Base-by-base conservation (phyloP, 1,139 yeast species). In the Nakaseomyces glabratus region DNA sequence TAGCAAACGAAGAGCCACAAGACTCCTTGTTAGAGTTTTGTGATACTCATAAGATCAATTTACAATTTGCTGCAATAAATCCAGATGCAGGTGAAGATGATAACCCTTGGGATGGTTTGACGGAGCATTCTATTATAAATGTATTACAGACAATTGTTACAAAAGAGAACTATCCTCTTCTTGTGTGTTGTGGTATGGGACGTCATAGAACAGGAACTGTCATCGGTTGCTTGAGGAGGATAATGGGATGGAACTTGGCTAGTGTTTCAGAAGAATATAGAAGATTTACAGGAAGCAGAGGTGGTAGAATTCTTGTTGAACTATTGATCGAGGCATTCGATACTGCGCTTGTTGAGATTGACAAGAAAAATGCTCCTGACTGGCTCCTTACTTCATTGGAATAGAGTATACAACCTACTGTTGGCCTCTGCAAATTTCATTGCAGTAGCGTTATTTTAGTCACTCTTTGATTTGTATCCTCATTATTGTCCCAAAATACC, bases 131-230 rank as follows among this genome's bases (percentile, higher is more conserved):
- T 20, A 86, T 88, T 33, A 73, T 73, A 21, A 77, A 74, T 43
- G 93, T 96, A 1, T 62, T 88, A 43, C 82, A 79, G 45, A 68
- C 85, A 30, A 78, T 88, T 23, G 72, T 79, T 35, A 72, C 82
- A 49, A 69, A 68, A 43, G 68, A 71, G n/a, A 74, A 78, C 53
- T 82, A 84, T 50, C 97, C 98, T 0, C 50, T 88, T 42, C 62
- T 90, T 34, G 90, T 86, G 6, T 88, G 97, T 58, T 90, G 97
- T 52, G 95, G 96, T 9, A 88, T 88, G 97, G 98, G 98, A 0
- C 66, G 97, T 46, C 97, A 90, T 57, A 69, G 97, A 42, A 86
- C 96, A 0, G 98, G 98, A 1, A 86, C 96, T 0, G 95, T 90
- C 2, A 74, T 90, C 38, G 98, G 98, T 1, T 90, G 97, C 58